A percentile compares a stretch with the other conserved stretches of the same genome.
Conservation (phyloP, 768 basidiomycete genomes). For the Rubroboletus satanas region DNA sequence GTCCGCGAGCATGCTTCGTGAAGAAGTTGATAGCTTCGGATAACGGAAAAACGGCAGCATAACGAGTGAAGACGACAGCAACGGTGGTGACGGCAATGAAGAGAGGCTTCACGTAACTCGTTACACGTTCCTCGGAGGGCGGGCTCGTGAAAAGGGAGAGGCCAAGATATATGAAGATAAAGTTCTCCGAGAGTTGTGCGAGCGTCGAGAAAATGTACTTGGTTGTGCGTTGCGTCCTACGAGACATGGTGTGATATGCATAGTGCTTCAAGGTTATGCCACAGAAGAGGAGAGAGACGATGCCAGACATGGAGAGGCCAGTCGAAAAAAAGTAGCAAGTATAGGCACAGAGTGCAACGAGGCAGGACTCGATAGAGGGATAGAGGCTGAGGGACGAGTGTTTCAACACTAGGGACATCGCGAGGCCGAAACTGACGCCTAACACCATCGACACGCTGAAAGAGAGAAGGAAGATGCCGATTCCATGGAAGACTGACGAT, state of each 20-base stretch:
- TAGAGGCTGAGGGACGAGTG: conserved; percentile 84
- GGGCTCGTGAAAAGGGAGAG: conserved; percentile 91
- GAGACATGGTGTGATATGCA: conserved; percentile 99
- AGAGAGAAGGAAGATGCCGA: conserved; percentile 95
- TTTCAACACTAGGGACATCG: conserved; percentile 88
- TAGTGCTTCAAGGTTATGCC: conserved; percentile 99
- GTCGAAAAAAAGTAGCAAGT: conserved; percentile 99
- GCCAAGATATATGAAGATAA: conserved; percentile 99
- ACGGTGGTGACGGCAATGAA: conserved; percentile 92
- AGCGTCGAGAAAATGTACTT: conserved; percentile 96
- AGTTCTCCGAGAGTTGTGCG: conserved; percentile 95
- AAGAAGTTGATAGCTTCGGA: conserved; percentile 94
- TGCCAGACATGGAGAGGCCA: conserved; percentile 89
- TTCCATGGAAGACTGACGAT: conserved; percentile 88
- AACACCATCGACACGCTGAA: conserved; percentile 94
- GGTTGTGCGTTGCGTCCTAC: conserved; percentile 85
- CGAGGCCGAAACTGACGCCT: conserved; percentile 87
- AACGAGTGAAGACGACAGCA: conserved; percentile 91
- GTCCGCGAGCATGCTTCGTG: conserved; percentile 77
- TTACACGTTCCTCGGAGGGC: conserved; percentile 72
- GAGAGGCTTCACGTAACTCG: conserved; percentile 87
- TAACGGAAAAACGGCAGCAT: conserved; percentile 92
- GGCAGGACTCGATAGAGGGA: conserved; percentile 95
- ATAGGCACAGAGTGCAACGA: conserved; percentile 91
- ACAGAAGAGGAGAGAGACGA: conserved; percentile 96